A percentile compares a stretch with the other conserved stretches of the same genome.
Conservation (phyloP, 257 asterid genomes). For the Salvia splendens region DNA sequence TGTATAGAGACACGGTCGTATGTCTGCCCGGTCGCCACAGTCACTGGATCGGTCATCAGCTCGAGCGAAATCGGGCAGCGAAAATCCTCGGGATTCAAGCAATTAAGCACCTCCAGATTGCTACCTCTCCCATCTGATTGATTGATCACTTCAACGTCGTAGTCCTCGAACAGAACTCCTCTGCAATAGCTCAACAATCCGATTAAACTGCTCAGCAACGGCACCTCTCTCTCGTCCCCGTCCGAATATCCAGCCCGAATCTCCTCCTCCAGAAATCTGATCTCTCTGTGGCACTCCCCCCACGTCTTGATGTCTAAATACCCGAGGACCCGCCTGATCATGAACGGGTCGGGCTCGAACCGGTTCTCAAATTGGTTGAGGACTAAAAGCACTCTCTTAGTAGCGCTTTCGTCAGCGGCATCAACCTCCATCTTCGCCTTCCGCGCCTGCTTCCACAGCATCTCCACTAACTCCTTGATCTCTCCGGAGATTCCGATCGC, state of each 20-base stretch:
- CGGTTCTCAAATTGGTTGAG: conserved; percentile 64
- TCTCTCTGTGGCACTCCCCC: conserved; percentile 62
- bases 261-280: conserved; percentile 51
- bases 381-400: conserved; percentile 51
- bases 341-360: conserved; percentile 53
- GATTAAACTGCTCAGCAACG: conserved; percentile 49
- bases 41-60: conserved; percentile 80
- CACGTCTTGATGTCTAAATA: conserved; percentile 52
- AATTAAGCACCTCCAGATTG: conserved; percentile 41
- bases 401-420: conserved; percentile 46
- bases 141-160: conserved; percentile 38
- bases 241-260: conserved; percentile 40
- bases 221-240: conserved; percentile 46
- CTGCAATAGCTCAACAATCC: conserved; percentile 75
- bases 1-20: conserved; percentile 70
- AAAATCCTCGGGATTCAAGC: conserved; percentile 68
- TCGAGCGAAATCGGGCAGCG: conserved; percentile 79
- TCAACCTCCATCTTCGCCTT: conserved; percentile 52
- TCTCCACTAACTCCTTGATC: conserved; percentile 51
- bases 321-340: conserved; percentile 48
- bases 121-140: conserved; percentile 40
- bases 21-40: conserved; percentile 71
- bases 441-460: conserved; percentile 58
- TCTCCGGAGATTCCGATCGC: conserved; percentile 48
- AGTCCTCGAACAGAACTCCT: conserved; percentile 54